phyloP scores from a whole-genome alignment of 352 stramenopile species.

The Globisporangium sylvaticum region DNA sequence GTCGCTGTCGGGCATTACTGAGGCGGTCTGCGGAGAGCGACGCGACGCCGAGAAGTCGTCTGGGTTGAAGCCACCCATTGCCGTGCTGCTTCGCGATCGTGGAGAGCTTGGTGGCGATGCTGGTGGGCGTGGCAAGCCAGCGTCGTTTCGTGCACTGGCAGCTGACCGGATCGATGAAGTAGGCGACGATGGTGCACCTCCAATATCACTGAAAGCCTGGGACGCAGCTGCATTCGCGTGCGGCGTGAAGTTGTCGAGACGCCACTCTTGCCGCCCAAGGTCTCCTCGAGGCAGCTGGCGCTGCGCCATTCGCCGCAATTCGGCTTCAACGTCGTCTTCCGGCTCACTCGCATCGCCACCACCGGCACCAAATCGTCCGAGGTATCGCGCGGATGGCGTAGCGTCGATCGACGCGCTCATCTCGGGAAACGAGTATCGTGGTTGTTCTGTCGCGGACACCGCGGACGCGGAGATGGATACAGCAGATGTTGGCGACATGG shows the following conservation, averaged over 20 bases:
- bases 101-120: constrained; percentile 63
- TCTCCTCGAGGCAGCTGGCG: constrained; percentile 74
- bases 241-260: constrained; percentile 53
- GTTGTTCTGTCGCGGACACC: constrained; percentile 75
- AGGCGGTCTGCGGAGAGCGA: constrained; percentile 18
- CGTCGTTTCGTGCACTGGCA: constrained; percentile 26
- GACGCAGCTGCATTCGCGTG: constrained; percentile 16
- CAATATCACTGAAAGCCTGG: constrained; percentile 11
- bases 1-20: constrained; percentile 28
- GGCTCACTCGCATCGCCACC: constrained; percentile 24
- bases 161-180: constrained; percentile 36
- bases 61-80: constrained; percentile 13
- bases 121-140: constrained; percentile 48
- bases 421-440: constrained; percentile 67
- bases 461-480: constrained; percentile 74
- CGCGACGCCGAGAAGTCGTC: constrained; percentile 37
- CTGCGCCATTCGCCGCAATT: constrained; percentile 72
- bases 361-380: constrained; percentile 40
- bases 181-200: constrained; percentile 31
- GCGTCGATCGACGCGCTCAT: constrained; percentile 81
- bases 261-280: constrained; percentile 72
- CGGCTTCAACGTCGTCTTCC: constrained; percentile 72
- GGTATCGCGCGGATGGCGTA: constrained; percentile 72
- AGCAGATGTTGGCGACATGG: constrained; percentile 61
- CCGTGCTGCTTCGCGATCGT: constrained; percentile 32